Conservation (phyloP, 805 yeast species). For the Metschnikowia dekortorum region DNA sequence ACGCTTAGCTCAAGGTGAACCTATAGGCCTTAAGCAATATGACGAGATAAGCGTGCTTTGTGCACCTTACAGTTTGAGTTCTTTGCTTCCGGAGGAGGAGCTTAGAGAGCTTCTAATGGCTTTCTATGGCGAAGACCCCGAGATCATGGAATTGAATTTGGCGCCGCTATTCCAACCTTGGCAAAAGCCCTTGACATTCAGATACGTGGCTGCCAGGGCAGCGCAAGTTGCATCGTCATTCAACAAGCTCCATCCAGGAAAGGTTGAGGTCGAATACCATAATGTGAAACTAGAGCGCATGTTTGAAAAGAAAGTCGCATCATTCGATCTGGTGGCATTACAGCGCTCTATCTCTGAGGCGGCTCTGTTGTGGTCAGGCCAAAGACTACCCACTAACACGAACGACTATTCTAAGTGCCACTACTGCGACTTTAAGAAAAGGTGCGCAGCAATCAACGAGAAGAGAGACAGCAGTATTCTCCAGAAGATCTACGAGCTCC, state of each 20-base stretch:
- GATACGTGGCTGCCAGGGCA: constrained; percentile 52
- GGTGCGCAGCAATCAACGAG: constrained; percentile 17
- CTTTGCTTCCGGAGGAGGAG: constrained; percentile 8
- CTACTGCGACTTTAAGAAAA: constrained; percentile 47
- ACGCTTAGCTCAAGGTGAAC: constrained; percentile 42
- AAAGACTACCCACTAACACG: constrained; percentile 44
- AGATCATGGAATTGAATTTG: constrained; percentile 20
- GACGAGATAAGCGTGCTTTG: constrained; percentile 21
- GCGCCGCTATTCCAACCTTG: constrained; percentile 37
- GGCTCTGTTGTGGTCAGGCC: constrained; percentile 56
- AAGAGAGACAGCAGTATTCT: constrained; percentile 3
- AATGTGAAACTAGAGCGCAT: constrained; percentile 27
- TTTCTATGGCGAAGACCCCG: constrained; percentile 15
- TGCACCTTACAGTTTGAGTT: constrained; percentile 6
- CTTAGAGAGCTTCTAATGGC: constrained; percentile 7
- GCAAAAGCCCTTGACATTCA: constrained; percentile 51
- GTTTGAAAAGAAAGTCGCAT: constrained; percentile 39
- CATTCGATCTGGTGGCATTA: constrained; percentile 31
- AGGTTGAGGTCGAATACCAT: constrained; percentile 52
- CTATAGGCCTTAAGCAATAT: constrained; percentile 38
- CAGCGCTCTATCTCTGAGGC: constrained; percentile 28
- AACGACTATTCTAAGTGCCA: constrained; percentile 43
- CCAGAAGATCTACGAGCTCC: constrained; percentile 9
- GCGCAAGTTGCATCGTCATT: constrained; percentile 43
- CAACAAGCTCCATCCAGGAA: constrained; percentile 30